A percentile compares a stretch with the other conserved stretches of the same genome.
Conservation (phyloP, 768 basidiomycete species). For the Trametes villosa region DNA sequence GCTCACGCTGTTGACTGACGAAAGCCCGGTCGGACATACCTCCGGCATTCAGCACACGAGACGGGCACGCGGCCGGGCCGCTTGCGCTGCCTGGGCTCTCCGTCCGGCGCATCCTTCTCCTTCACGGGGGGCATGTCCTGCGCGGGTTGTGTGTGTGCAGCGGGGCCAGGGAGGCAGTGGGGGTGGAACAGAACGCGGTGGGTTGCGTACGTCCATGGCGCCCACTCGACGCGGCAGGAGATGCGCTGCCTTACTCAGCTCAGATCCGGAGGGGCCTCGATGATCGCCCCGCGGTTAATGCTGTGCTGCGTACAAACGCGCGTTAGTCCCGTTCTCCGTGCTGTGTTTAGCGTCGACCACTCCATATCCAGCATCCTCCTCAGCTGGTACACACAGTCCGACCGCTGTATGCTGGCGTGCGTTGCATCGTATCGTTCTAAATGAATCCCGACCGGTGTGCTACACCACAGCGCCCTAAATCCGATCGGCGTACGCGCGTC, state of each 20-base stretch:
- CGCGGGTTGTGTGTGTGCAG: too few species aligned
- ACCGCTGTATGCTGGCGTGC: too few species aligned
- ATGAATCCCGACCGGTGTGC: too few species aligned
- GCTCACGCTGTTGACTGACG: background rate
- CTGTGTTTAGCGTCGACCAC: too few species aligned
- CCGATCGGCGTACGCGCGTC: too few species aligned
- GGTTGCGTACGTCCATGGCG: conserved; percentile 1
- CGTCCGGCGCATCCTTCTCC: conserved; percentile 20
- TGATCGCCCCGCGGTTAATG: background rate
- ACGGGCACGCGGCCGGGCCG: conserved; percentile 54
- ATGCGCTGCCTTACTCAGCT: conserved; percentile 1
- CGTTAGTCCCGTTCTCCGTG: background rate
- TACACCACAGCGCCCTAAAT: too few species aligned
- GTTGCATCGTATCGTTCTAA: too few species aligned
- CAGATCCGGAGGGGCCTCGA: background rate
- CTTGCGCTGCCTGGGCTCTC: conserved; percentile 42
- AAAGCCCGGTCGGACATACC: conserved; percentile 27
- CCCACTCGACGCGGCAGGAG: background rate
- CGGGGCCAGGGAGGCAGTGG: background rate
- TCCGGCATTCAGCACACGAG: conserved; percentile 42
- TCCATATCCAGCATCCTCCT: too few species aligned
- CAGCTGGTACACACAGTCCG: too few species aligned
- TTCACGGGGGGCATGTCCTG: conserved; percentile 19
- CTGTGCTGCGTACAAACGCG: background rate
- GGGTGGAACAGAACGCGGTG: background rate